These are phyloP conservation scores for Chrysophaeum taylorii DNA, from an alignment of 352 stramenopile species.

Conservation along the genomic window DNA sequence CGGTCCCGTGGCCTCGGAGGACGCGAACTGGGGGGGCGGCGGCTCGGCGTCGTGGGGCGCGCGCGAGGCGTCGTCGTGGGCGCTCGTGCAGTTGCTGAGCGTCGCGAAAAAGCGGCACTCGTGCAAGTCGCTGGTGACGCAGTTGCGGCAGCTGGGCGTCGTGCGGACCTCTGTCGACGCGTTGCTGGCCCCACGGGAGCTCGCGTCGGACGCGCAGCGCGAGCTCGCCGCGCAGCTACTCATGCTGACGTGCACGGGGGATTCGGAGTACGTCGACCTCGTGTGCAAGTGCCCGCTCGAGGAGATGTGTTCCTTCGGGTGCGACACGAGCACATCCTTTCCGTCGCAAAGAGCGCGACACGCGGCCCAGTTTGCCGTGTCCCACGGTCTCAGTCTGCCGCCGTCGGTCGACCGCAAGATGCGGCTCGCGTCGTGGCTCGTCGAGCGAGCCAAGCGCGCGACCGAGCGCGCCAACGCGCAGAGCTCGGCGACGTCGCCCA, in stretches of 20 bases:
- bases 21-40: too few relatives aligned
- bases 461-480: neutral
- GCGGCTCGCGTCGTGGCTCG: neutral
- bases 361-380: neutral
- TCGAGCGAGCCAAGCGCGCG: neutral
- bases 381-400: neutral
- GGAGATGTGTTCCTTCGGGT: neutral
- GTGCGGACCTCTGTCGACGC: neutral
- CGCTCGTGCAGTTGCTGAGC: neutral
- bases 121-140: neutral
- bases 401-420: neutral
- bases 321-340: neutral
- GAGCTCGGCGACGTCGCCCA: neutral
- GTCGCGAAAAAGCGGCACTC: neutral
- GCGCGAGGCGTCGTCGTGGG: neutral
- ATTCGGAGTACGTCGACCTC: neutral
- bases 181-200: neutral
- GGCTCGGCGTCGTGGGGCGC: too few relatives aligned
- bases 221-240: constrained; percentile 2
- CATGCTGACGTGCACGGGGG: neutral
- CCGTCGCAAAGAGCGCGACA: neutral
- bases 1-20: too few relatives aligned
- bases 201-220: neutral
- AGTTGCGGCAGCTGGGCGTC: constrained; percentile 2
- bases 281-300: neutral